Percentiles rank a stretch among this genome's conserved stretches.
Conservation (phyloP, 1,284 basidiomycete species). For the Moesziomyces globuligerus region DNA sequence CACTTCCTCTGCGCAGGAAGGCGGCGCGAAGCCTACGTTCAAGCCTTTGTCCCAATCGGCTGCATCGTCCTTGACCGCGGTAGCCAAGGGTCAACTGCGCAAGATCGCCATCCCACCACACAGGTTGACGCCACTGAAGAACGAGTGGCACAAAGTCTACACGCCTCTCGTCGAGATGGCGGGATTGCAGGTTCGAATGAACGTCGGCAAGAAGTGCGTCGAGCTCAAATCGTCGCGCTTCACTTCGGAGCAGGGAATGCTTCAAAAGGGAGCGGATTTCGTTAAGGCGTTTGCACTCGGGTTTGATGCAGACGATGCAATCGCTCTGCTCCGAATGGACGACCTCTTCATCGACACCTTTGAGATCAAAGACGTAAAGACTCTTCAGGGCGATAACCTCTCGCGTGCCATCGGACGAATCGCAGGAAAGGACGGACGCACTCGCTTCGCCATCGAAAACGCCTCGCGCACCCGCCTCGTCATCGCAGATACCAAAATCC, state of each 20-base stretch:
- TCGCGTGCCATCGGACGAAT: conserved; percentile 96
- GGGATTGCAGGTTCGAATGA: conserved; percentile 95
- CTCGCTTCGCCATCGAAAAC: conserved; percentile 98
- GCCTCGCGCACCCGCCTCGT: conserved; percentile 94
- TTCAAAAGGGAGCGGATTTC: conserved; percentile 98
- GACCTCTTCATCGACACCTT: conserved; percentile 98
- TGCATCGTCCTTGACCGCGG: conserved; percentile 19
- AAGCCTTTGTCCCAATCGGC: conserved; percentile 23
- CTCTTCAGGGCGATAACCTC: conserved; percentile 94
- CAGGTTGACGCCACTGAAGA: conserved; percentile 95
- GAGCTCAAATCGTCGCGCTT: conserved; percentile 96
- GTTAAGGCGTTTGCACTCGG: conserved; percentile 93
- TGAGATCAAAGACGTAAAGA: conserved; percentile 98
- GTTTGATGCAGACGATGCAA: conserved; percentile 86
- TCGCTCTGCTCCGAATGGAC: conserved; percentile 91
- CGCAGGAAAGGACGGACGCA: conserved; percentile 96
- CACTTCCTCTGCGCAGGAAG: neutral
- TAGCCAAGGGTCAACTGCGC: conserved; percentile 56
- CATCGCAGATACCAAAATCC: conserved; percentile 96
- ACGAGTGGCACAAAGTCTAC: conserved; percentile 97
- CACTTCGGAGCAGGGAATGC: conserved; percentile 71
- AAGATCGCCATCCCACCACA: conserved; percentile 89
- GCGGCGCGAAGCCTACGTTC: conserved; percentile 23
- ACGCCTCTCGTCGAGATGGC: conserved; percentile 94
- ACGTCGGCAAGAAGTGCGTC: conserved; percentile 84